Evolutionary conservation across 805 yeast genomes (phyloP).

Genomic region (Candida sithepensis): DNA sequence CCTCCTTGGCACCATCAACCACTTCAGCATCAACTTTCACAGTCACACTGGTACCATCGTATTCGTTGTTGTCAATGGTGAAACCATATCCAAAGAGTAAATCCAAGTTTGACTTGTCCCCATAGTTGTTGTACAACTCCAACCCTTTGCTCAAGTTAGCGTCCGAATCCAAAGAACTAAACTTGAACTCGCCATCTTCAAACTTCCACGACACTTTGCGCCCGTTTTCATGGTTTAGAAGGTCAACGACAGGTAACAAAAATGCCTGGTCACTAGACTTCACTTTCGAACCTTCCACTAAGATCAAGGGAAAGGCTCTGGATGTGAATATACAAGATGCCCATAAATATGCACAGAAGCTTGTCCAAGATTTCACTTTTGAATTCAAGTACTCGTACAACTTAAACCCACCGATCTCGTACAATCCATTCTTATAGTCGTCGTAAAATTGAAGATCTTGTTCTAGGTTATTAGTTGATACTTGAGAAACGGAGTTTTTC

Average conservation of each 20-base stretch:
- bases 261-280: conserved; percentile 47
- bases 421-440: conserved; percentile 11
- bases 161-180: conserved; percentile 34
- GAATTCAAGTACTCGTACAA: neutral
- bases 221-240: conserved; percentile 64
- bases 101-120: conserved; percentile 63
- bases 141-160: conserved; percentile 34
- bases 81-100: conserved; percentile 79
- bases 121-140: conserved; percentile 82
- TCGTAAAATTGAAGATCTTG: conserved; percentile 28
- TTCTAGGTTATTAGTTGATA: conserved; percentile 14
- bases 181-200: conserved; percentile 28
- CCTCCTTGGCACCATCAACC: conserved; percentile 26
- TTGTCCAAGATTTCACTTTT: conserved; percentile 45
- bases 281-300: conserved; percentile 38
- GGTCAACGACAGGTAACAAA: conserved; percentile 73
- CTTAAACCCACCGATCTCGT: neutral
- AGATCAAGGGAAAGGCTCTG: conserved; percentile 74
- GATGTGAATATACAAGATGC: conserved; percentile 66
- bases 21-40: conserved; percentile 45
- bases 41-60: conserved; percentile 57
- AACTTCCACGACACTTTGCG: conserved; percentile 62
- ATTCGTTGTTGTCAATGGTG: conserved; percentile 46
- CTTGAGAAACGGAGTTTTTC: conserved; percentile 31
- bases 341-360: conserved; percentile 73